Conservation (phyloP, 2,329 filamentous ascomycete species). For the Beauveria sp. region DNA sequence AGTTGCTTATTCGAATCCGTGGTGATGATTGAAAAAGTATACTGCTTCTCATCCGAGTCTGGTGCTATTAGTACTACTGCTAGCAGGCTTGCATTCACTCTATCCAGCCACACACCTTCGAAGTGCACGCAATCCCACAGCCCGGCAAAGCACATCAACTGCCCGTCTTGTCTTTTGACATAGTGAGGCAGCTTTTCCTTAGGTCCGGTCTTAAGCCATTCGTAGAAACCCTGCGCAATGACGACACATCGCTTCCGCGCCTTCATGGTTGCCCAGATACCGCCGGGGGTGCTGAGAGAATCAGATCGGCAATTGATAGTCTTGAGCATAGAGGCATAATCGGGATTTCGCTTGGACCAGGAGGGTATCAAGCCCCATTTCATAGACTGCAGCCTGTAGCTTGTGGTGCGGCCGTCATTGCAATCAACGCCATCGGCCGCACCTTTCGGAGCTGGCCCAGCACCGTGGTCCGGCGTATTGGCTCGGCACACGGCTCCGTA, state of each 20-base stretch:
- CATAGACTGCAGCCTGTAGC: constrained; percentile 84
- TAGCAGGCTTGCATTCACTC: background rate
- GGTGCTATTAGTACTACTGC: constrained; percentile 12
- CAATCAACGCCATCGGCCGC: constrained; percentile 9
- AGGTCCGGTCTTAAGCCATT: constrained; percentile 75
- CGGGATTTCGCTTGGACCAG: constrained; percentile 80
- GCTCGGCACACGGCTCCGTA: constrained; percentile 81
- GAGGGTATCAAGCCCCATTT: constrained; percentile 93
- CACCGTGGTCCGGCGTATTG: constrained; percentile 55
- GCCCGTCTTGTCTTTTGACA: constrained; percentile 71
- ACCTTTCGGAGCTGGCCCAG: constrained; percentile 29
- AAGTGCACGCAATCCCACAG: constrained; percentile 85
- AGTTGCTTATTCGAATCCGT: constrained; percentile 78
- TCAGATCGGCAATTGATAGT: constrained; percentile 96
- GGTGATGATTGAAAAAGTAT: constrained; percentile 91
- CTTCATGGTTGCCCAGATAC: constrained; percentile 93
- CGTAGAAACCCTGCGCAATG: constrained; percentile 87
- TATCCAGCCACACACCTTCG: constrained; percentile 46
- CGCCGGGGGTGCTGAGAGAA: constrained; percentile 64
- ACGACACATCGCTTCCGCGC: constrained; percentile 80
- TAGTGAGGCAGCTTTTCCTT: constrained; percentile 83
- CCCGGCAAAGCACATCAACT: constrained; percentile 82
- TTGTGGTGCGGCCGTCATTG: constrained; percentile 19
- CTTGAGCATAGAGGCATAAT: constrained; percentile 69
- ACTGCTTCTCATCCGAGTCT: constrained; percentile 60